phyloP scores from a whole-genome alignment of 164 flowering plant genomes.

The Paratinospora sagittata region DNA sequence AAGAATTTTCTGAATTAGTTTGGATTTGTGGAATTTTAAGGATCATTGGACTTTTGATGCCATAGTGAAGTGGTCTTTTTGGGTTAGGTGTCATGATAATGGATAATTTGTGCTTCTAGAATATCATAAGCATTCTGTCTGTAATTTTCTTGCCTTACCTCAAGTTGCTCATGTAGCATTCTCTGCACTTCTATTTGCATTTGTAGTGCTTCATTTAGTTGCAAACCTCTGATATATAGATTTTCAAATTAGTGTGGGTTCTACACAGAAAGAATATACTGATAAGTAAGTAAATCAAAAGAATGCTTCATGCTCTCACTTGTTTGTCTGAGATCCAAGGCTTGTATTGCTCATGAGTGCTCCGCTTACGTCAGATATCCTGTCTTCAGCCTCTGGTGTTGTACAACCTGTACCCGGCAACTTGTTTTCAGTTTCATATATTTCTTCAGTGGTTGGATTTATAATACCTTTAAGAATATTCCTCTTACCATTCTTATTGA shows the following conservation, averaged over 20 bases:
- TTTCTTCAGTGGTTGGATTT: background rate
- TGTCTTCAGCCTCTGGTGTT: constrained; percentile 37
- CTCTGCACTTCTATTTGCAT: constrained; percentile 96
- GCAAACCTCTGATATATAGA: constrained; percentile 47
- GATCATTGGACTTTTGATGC: background rate
- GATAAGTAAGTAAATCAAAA: background rate
- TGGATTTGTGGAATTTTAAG: background rate
- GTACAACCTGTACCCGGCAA: constrained; percentile 22
- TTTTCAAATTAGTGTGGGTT: constrained; percentile 15
- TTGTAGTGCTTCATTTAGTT: constrained; percentile 74
- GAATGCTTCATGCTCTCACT: constrained; percentile 33
- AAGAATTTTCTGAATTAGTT: background rate
- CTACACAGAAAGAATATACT: background rate
- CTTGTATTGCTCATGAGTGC: constrained; percentile 34
- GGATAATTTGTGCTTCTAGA: background rate
- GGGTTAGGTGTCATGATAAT: background rate
- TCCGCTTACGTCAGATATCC: constrained; percentile 46
- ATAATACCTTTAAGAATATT: constrained; percentile 5
- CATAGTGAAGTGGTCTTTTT: background rate
- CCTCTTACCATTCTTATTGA: constrained; percentile 53
- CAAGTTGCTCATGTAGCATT: constrained; percentile 90
- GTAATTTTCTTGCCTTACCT: constrained; percentile 40
- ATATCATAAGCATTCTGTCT: background rate
- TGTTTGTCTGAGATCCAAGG: constrained; percentile 50
- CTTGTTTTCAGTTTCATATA: background rate